These are phyloP conservation scores for Tricholoma bakamatsutake DNA, from an alignment of 768 basidiomycete species.

Conservation along the genomic window DNA sequence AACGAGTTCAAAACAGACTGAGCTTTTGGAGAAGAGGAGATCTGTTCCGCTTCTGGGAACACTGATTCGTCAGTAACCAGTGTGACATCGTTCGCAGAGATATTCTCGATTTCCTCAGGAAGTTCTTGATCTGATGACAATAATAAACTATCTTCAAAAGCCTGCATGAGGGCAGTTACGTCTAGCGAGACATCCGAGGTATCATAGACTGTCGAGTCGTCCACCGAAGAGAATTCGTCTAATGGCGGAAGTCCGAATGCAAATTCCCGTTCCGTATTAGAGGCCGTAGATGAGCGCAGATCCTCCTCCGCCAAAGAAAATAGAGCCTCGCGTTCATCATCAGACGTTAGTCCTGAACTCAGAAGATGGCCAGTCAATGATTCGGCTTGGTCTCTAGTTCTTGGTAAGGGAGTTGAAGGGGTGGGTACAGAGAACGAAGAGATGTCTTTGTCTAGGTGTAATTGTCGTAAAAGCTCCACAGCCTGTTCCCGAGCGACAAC, in stretches of 20 bases:
- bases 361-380: not conserved
- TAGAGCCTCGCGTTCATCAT: not conserved
- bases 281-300: not conserved
- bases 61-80: not conserved
- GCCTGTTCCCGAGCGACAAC: constrained; percentile 22
- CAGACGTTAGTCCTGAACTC: not conserved
- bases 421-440: not conserved
- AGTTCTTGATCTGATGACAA: not conserved
- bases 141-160: not conserved
- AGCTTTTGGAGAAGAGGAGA: not conserved
- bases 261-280: not conserved
- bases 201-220: not conserved
- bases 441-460: not conserved
- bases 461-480: constrained; percentile 6
- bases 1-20: not conserved
- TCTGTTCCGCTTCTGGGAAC: not conserved
- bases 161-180: not conserved
- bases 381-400: not conserved
- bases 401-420: not conserved
- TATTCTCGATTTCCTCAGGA: not conserved
- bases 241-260: not conserved
- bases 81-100: not conserved
- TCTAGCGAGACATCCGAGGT: not conserved
- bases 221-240: not conserved
- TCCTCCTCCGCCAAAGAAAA: not conserved